These are phyloP conservation scores for Metschnikowia baotianmanensis DNA, from an alignment of 805 yeast genomes.

Conservation along the genomic window DNA sequence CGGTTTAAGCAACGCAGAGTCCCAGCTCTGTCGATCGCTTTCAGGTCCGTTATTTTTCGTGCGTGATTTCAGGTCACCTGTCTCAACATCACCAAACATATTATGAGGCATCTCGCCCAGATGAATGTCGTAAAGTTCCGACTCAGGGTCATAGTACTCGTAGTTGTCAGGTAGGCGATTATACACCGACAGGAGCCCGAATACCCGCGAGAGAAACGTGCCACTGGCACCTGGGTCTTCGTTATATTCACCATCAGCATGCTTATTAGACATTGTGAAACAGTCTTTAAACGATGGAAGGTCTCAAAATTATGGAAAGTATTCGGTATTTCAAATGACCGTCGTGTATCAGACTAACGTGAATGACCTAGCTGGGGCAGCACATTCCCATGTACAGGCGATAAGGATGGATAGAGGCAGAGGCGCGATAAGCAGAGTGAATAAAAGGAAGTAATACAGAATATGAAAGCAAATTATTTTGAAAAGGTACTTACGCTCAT, in stretches of 20 bases:
- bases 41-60: background rate
- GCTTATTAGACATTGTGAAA: conserved; percentile 1
- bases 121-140: conserved; percentile 9
- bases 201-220: conserved; percentile 63
- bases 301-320: too few species aligned
- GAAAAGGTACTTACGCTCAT: too few species aligned
- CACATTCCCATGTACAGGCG: conserved; percentile 4
- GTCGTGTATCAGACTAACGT: too few species aligned
- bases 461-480: too few species aligned
- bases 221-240: conserved; percentile 28
- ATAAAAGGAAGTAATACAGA: too few species aligned
- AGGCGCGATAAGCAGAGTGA: too few species aligned
- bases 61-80: background rate
- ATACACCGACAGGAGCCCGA: conserved; percentile 50
- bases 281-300: too few species aligned
- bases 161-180: conserved; percentile 39
- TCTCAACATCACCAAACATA: background rate
- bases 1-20: conserved; percentile 1
- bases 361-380: conserved; percentile 2
- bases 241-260: background rate
- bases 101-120: conserved; percentile 5
- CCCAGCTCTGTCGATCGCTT: background rate
- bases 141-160: conserved; percentile 38
- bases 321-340: too few species aligned
- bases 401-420: conserved; percentile 1